Evolutionary conservation across 495 filamentous ascomycete genomes (phyloP).

Genomic region (Neohortaea acidophila): DNA sequence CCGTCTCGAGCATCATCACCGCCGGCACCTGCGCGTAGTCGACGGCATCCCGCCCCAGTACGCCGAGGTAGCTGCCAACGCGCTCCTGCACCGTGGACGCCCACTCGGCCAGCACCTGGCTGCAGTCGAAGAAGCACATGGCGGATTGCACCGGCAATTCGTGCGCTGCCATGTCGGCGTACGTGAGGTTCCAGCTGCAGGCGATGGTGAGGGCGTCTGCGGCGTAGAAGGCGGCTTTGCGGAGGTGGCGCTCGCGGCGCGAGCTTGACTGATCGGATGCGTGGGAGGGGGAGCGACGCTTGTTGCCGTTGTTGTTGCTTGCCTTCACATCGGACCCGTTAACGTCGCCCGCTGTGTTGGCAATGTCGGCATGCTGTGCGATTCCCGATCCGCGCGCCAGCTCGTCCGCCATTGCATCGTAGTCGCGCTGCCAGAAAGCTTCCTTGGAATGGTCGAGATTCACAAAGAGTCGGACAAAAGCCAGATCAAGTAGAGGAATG

Average conservation of each 20-base stretch:
- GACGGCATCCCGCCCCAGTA: conserved; percentile 68
- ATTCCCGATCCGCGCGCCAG: conserved; percentile 65
- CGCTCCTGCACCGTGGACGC: conserved; percentile 87
- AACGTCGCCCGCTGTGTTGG: conserved; percentile 38
- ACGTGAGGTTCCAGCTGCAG: conserved; percentile 73
- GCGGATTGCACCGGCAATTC: conserved; percentile 89
- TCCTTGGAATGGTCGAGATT: conserved; percentile 86
- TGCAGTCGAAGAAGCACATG: conserved; percentile 89
- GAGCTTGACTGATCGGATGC: conserved; percentile 30
- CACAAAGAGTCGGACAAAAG: conserved; percentile 85
- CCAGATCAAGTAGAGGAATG: conserved; percentile 85
- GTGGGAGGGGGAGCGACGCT: conserved; percentile 1
- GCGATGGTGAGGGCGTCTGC: conserved; percentile 86
- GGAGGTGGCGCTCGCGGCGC: conserved; percentile 71
- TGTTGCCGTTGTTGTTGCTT: conserved; percentile 16
- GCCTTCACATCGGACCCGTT: conserved; percentile 36
- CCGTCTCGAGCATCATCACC: conserved; percentile 81
- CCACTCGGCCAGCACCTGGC: conserved; percentile 96
- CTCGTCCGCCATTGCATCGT: conserved; percentile 83
- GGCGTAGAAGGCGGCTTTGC: conserved; percentile 88
- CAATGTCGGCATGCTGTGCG: conserved; percentile 56
- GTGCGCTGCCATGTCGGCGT: conserved; percentile 67
- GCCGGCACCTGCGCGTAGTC: conserved; percentile 64
- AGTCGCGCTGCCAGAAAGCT: conserved; percentile 87
- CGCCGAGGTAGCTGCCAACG: conserved; percentile 72